Base-by-base conservation (phyloP, 2,329 filamentous ascomycete species). In the Pseudocercospora fuligena region DNA sequence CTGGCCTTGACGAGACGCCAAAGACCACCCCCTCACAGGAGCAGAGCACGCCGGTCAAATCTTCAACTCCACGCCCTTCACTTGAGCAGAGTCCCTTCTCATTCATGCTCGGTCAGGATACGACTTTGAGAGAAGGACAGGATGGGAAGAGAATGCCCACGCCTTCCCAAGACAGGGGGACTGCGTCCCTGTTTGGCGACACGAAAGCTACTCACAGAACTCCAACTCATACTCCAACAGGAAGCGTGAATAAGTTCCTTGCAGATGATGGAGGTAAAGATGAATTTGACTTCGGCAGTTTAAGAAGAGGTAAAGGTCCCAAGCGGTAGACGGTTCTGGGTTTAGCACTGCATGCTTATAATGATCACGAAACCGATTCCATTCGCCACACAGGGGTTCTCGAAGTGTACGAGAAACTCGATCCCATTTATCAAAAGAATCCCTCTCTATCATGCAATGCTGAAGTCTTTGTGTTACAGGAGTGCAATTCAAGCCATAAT, bases 51-150 rank as follows among this genome's bases (percentile, higher is more conserved):
- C 49, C 61, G 12, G 56, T 8, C 14, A 47, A 61, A 53, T 33
- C 66, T 46, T 31, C 33, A 11, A 54, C 60, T 31, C 43, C 61
- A 16, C 67, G 70, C 31, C 70, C 70, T 31, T 64, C 67, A 19
- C 65, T 72, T 12, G 70, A 71, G 49, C 67, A 72, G 40, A 72
- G 69, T 54, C 59, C 66, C 5, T 72, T 69, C 60, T 72, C 70
- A 16, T 72, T 70, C 62, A 72, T 72, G 64, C 63, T 72, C 16
- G 70, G 70, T 14, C 70, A 70, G 27, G 70, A 66, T 12, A 51
- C 63, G 3, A 33, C 16, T 16, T 29, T 60, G 21, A 54, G 21
- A 5, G 33, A 49, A 36, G 21, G 40, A 21, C 9, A 19, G 21
- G 61, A 21, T 16, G 43, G 36, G 25, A 58, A 47, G 19, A 19